A percentile compares a stretch with the other conserved stretches of the same genome.
Evolutionary conservation across 345 rosid genomes (phyloP).

Genomic region (Acer yangbiense): DNA sequence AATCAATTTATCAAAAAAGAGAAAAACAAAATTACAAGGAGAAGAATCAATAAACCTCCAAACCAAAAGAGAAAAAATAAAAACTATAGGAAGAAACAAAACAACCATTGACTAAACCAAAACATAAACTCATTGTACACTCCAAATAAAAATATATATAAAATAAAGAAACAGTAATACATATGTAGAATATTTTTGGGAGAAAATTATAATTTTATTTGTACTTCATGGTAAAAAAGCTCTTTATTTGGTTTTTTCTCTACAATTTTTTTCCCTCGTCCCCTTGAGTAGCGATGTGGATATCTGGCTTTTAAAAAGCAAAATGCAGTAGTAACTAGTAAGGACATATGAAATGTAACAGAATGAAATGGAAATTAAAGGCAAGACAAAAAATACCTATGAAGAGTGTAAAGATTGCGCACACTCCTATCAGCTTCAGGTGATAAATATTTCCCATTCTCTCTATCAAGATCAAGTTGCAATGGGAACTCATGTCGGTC

Average conservation of each 20-base stretch:
- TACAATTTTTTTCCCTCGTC: background rate
- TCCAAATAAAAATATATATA: too few species aligned
- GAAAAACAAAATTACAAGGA: too few species aligned
- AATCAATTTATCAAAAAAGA: too few species aligned
- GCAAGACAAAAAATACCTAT: slow-evolving; percentile 46
- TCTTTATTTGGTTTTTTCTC: background rate
- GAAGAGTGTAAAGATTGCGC: slow-evolving; percentile 87
- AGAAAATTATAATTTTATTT: too few species aligned
- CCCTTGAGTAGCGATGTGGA: background rate
- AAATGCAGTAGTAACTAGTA: background rate
- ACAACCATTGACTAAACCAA: too few species aligned
- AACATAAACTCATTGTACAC: too few species aligned
- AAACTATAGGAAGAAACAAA: too few species aligned
- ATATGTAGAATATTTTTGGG: too few species aligned
- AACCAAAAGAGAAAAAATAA: too few species aligned
- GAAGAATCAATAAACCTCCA: too few species aligned
- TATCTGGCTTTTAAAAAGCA: background rate
- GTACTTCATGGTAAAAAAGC: too few species aligned
- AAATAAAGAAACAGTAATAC: too few species aligned
- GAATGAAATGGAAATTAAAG: background rate
- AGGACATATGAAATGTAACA: background rate
- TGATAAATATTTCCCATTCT: slow-evolving; percentile 75
- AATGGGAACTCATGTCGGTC: slow-evolving; percentile 94
- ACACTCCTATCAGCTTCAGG: slow-evolving; percentile 87
- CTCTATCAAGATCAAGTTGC: slow-evolving; percentile 94